Evolutionary conservation across 805 yeast genomes (phyloP).

Genomic region (Candida silvatica): DNA sequence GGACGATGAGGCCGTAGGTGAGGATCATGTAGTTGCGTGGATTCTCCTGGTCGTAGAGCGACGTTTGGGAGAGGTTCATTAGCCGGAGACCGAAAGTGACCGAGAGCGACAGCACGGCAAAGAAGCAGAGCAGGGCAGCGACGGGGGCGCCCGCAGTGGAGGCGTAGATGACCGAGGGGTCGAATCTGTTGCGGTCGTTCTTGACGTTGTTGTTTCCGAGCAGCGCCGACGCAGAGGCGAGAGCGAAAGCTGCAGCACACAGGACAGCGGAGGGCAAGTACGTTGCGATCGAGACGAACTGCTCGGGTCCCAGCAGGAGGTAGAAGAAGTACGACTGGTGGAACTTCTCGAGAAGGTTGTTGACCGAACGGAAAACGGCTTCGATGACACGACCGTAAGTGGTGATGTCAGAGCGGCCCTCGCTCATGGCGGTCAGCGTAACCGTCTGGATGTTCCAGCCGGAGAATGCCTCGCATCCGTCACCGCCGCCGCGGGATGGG

Average conservation of each 20-base stretch:
- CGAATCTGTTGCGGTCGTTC: slow-evolving; percentile 5
- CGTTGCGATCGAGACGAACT: slow-evolving; percentile 89
- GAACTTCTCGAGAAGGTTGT: slow-evolving; percentile 87
- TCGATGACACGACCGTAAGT: slow-evolving; percentile 88
- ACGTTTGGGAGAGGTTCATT: slow-evolving; percentile 1
- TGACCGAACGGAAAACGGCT: slow-evolving; percentile 78
- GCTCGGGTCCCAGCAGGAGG: slow-evolving; percentile 64
- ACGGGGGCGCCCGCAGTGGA: slow-evolving; percentile 14
- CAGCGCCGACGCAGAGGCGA: slow-evolving; percentile 55
- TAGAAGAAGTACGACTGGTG: slow-evolving; percentile 97
- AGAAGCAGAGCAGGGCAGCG: slow-evolving; percentile 22
- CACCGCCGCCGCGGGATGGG: slow-evolving; percentile 19
- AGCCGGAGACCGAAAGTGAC: slow-evolving; percentile 19
- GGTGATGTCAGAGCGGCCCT: slow-evolving; percentile 66
- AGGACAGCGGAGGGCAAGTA: slow-evolving; percentile 82
- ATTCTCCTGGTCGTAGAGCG: not conserved
- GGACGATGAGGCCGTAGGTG: slow-evolving; percentile 10
- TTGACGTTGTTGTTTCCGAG: slow-evolving; percentile 34
- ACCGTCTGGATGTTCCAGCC: slow-evolving; percentile 95
- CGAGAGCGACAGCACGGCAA: slow-evolving; percentile 15
- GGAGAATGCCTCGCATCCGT: slow-evolving; percentile 86
- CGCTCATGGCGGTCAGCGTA: slow-evolving; percentile 56
- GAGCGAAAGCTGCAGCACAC: slow-evolving; percentile 57
- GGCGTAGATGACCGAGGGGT: not conserved
- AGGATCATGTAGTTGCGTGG: not conserved